Evolutionary conservation across 257 asterid species (phyloP), one percentile per base, ranked within the genome.

Genomic region (Nemophila menziesii): DNA sequence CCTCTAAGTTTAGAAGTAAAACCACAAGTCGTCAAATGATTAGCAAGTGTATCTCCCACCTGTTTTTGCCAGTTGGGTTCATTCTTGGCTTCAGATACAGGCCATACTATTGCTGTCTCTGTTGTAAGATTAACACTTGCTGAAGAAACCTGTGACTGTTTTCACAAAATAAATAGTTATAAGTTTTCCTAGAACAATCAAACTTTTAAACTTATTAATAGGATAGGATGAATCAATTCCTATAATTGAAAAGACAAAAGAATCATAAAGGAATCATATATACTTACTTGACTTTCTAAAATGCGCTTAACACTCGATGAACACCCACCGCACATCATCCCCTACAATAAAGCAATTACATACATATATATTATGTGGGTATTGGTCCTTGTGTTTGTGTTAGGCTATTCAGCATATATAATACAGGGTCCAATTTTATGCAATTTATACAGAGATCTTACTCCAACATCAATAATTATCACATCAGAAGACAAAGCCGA

Each of bases 81-180:
- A 49, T 42, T 79, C 77, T 63, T 90, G 60, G 78, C 96, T 43
- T 90, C 93, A 52, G 94, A 67, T 47, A 71, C 77, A 39, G 93
- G 96, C 96, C 94, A 85, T 48, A 90, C 74, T 47, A 79, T 47
- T 52, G 99, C 99, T 44, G 94, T 85, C 86, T 85, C 96, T 13
- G 94, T 81, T 0, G 87, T 73, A 49, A 81, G 93, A 70, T 90
- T 78, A 37, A 90, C 99, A 62, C 71, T 85, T 44, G 99, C 99
- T 37, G 84, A 74, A 57, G 93, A 78, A 34, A 90, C 98, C 63
- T 70, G 93, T 21, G 93, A 87, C 98, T 90, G 85, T 61, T 58
- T 60, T 62, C 16, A 44, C 52, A 41, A 20, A 33, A 24, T 42
- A 51, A 16, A 57, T 21, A 55, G 39, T 23, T 37, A 19, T 33